Evolutionary conservation across 2,329 filamentous ascomycete species (phyloP), one percentile per base, ranked within the genome.

Genomic region (Ophiocordyceps camponoti-rufipedis): DNA sequence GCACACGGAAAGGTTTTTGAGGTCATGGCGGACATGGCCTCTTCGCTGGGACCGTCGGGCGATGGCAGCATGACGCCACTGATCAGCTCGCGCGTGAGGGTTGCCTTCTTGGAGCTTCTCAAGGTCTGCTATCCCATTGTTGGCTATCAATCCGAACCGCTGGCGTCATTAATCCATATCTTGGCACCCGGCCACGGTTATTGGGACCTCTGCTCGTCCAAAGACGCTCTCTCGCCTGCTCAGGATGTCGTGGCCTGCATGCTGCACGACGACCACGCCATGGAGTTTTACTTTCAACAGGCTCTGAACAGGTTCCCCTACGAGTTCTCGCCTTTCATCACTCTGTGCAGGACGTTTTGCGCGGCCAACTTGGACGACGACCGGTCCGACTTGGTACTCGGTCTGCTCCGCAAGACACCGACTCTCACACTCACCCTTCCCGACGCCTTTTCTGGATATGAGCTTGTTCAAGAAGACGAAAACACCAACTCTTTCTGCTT

Each of bases 301-400:
- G 78, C 88, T 7, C 72, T 81, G 41, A 73, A 75, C 48, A 79
- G 89, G 46, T 95, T 87, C 56, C 89, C 89, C 0, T 89, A 85
- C 59, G 89, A 95, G 62, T 80, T 85, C 42, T 62, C 79, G 3
- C 86, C 88, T 1, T 85, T 94, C 54, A 63, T 93, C 48, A 76
- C 74, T 45, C 65, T 93, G 38, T 82, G 78, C 56, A 78, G 78
- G 46, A 75, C 73, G 38, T 63, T 94, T 14, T 73, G 56, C 33
- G 58, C 62, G 11, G 55, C 57, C 2, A 49, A 58, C 5, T 45
- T 47, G 4, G 56, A 56, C 28, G 58, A 63, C 33, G 58, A 65
- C 14, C 52, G 54, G 29, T 57, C 56, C 72, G 64, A 77, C 49
- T 54, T 70, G 40, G 69, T 87, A 10, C 62, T 82, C 35, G 65